Evolutionary conservation across 2,329 filamentous ascomycete genomes (phyloP).

Genomic region (Aureobasidium sp.): DNA sequence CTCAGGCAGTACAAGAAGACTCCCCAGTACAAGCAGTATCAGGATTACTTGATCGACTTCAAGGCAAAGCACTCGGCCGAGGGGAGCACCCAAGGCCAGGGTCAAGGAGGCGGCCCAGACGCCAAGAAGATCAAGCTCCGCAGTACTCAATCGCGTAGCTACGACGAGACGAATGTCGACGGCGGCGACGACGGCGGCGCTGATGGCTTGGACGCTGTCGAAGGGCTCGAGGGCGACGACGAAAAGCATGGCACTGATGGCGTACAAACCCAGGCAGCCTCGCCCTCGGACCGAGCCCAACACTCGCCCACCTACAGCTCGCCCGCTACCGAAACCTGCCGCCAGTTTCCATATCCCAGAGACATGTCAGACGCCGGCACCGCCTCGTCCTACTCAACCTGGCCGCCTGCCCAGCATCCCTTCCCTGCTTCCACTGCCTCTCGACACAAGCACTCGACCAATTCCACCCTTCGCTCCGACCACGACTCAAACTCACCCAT

Average conservation of each 20-base stretch:
- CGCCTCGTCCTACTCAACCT: neutral
- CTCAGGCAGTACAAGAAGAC: constrained; percentile 74
- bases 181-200: neutral
- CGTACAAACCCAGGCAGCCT: neutral
- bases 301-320: neutral
- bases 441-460: neutral
- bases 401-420: neutral
- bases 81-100: neutral
- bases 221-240: neutral
- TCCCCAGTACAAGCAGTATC: constrained; percentile 59
- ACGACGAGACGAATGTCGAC: neutral
- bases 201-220: neutral
- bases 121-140: constrained; percentile 1
- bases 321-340: neutral
- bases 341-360: neutral
- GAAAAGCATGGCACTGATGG: neutral
- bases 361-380: neutral
- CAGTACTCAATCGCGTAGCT: neutral
- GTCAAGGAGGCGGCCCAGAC: neutral
- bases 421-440: neutral
- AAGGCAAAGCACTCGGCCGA: constrained; percentile 57
- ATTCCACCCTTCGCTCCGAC: neutral
- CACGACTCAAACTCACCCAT: neutral
- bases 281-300: neutral
- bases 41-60: constrained; percentile 68